Base-by-base conservation (phyloP, 352 stramenopile species). In the Saprolegnia parasitica region DNA sequence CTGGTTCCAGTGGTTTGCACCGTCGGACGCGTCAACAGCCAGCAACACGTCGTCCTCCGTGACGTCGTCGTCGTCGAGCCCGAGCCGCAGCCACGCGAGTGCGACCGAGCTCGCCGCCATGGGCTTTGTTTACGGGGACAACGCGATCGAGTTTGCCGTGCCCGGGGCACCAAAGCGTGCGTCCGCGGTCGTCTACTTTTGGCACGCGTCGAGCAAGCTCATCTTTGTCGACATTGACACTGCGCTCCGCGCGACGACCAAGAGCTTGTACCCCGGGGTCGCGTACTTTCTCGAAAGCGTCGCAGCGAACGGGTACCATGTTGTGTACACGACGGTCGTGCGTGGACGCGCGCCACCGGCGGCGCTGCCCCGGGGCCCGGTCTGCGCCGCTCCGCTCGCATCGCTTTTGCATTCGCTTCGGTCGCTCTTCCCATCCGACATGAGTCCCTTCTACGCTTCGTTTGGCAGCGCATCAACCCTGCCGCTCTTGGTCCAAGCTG, bases 141-240 rank as follows among this genome's bases (percentile, higher is more conserved):
- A 95, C 56, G 79, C 89, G 15, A 80, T 93, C 42, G 76, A 84
- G 65, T 95, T 95, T 70, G 72, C 90, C 11, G 72, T 84, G 4
- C 1, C 37, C 89, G 32, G 73, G 42, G 18, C 42, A n/a, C n/a
- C 52, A 2, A n/a, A 20, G 13, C 52, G 78, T 9, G 78, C 94
- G 11, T 77, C 71, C 4, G 77, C 84, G 21, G 86, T 82, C 37
- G 26, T 94, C 40, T 95, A 84, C 65, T 56, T 94, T 39, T 96
- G 84, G 85, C 78, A 80, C 39, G 75, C 85, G 6, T 81, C 81
- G 0, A 72, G 81, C 24, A 91, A 91, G 65, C 75, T 96, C 49
- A 83, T 96, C 1, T 84, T 95, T 46, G 84, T 78, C 5, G 86
- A 96, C 47, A 81, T 95, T 40, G 88, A 96, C 71, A 84, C 86